Evolutionary conservation across 306 rosid genomes (phyloP).

Genomic region (Crotalaria pallida): DNA sequence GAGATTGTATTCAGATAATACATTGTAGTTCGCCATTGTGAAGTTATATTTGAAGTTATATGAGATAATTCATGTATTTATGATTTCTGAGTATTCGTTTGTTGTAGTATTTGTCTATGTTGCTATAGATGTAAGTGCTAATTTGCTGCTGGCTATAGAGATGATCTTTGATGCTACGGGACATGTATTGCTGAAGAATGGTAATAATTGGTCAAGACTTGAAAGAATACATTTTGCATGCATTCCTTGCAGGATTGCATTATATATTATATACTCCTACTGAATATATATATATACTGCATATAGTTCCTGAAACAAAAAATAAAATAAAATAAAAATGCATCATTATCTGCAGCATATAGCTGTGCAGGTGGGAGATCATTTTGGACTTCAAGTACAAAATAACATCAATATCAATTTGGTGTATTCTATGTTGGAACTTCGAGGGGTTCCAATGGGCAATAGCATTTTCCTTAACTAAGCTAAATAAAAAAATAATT

Average conservation of each 20-base stretch:
- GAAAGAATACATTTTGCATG: not conserved
- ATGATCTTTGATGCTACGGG: not conserved
- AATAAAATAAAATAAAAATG: no score
- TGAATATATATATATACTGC: no score
- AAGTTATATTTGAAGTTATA: not conserved
- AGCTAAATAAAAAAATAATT: not conserved
- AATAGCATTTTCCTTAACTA: not conserved
- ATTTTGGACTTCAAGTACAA: not conserved
- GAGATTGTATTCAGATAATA: slow-evolving; percentile 20
- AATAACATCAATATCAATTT: not conserved
- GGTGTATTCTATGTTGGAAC: not conserved
- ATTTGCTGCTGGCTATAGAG: not conserved
- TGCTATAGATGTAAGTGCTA: not conserved
- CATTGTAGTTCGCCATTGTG: slow-evolving; percentile 6
- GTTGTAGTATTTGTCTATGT: slow-evolving; percentile 6
- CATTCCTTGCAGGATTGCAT: not conserved
- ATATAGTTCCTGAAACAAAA: not conserved
- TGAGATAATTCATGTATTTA: not conserved
- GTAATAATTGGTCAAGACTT: not conserved
- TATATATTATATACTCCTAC: no score
- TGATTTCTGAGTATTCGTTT: not conserved
- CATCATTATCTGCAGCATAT: not conserved
- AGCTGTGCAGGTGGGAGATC: not conserved
- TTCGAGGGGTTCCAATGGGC: not conserved
- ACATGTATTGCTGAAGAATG: not conserved